A percentile compares a stretch with the other conserved stretches of the same genome.
Conservation (phyloP, 73 alveolate species). For the Paramecium biaurelia region DNA sequence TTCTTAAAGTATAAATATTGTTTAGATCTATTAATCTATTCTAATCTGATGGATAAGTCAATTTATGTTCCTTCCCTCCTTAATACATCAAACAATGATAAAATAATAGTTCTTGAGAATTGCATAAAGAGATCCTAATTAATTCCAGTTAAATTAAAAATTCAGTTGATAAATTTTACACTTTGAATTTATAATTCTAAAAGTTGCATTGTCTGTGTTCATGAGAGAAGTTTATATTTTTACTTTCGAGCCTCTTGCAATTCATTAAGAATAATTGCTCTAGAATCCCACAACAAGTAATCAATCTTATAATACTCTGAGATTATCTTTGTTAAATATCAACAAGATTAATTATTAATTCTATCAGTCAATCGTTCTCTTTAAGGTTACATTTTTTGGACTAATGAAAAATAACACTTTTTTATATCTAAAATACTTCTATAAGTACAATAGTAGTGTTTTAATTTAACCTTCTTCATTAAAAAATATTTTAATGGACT, state of each 20-base stretch:
- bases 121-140: background rate
- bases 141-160: background rate
- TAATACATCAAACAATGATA: slow-evolving; percentile 33
- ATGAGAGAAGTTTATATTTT: background rate
- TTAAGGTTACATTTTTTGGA: background rate
- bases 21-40: background rate
- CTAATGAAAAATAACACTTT: background rate
- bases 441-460: background rate
- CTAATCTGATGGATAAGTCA: background rate
- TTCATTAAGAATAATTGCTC: slow-evolving; percentile 23
- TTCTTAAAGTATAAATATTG: background rate
- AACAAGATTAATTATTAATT: background rate
- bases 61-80: slow-evolving; percentile 30
- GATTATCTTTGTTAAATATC: background rate
- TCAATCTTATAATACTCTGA: background rate
- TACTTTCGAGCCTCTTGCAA: background rate
- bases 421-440: background rate
- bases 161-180: background rate
- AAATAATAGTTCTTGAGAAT: background rate
- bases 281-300: background rate
- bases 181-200: background rate
- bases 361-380: background rate
- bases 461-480: background rate
- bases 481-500: background rate
- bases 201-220: background rate